Percentiles rank a stretch among this genome's conserved stretches.
Conservation (phyloP, 108 stramenopile genomes). For the Skeletonema grethae region DNA sequence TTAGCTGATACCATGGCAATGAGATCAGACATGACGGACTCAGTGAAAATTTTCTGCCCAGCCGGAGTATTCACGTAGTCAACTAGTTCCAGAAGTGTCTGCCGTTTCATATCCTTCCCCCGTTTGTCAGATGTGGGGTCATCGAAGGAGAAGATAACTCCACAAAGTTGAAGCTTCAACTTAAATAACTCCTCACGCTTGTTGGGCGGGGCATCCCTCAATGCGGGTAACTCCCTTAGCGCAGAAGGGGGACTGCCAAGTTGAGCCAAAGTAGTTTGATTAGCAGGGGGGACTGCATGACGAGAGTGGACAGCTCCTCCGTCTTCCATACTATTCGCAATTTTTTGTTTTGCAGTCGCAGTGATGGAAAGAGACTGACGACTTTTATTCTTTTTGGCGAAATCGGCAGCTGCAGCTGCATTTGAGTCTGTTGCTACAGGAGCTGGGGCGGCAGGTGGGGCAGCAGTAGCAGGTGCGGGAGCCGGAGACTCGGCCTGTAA, state of each 20-base stretch:
- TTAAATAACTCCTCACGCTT: conserved; percentile 89
- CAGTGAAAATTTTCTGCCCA: conserved; percentile 98
- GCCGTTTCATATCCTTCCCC: conserved; percentile 95
- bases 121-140: conserved; percentile 86
- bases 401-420: neutral
- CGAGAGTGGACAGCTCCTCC: neutral
- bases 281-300: neutral
- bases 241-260: conserved; percentile 44
- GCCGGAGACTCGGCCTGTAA: conserved; percentile 15
- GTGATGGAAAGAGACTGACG: conserved; percentile 46
- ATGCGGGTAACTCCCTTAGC: conserved; percentile 71
- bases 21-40: conserved; percentile 90
- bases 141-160: conserved; percentile 86
- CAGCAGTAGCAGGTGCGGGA: conserved; percentile 24
- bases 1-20: conserved; percentile 94
- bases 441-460: conserved; percentile 7
- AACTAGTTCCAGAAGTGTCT: conserved; percentile 96
- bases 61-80: conserved; percentile 98
- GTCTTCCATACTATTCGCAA: conserved; percentile 11
- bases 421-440: conserved; percentile 2
- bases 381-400: conserved; percentile 20
- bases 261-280: conserved; percentile 18
- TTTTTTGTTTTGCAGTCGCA: conserved; percentile 24
- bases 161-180: conserved; percentile 84
- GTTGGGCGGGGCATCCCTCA: conserved; percentile 81